These are phyloP conservation scores for Metschnikowia matae DNA, from an alignment of 805 yeast species.

Conservation along the genomic window DNA sequence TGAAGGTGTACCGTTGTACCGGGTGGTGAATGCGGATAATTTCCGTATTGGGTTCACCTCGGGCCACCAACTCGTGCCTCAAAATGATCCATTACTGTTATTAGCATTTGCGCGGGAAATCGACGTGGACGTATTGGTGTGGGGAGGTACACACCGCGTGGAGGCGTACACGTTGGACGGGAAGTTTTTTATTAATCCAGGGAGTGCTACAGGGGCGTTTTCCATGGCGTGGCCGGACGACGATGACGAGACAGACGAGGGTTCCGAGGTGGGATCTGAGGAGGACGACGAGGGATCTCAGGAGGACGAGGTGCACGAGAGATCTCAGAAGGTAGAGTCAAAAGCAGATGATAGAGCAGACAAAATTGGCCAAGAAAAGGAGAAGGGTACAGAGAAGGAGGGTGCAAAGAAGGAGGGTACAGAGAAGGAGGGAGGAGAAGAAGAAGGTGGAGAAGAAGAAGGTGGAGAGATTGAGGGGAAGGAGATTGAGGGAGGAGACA, in stretches of 20 bases:
- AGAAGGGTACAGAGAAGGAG: background rate
- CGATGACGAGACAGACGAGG: conserved; percentile 16
- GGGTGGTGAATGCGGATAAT: conserved; percentile 63
- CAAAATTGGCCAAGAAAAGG: background rate
- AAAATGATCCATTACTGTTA: conserved; percentile 80
- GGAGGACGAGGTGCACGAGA: too few species aligned
- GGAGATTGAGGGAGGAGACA: background rate
- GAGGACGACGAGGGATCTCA: conserved; percentile 28
- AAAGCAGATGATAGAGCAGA: background rate
- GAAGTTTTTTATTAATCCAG: conserved; percentile 92
- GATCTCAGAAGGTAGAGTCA: conserved; percentile 24
- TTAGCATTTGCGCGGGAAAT: conserved; percentile 80
- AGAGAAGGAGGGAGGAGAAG: background rate
- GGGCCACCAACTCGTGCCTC: conserved; percentile 81
- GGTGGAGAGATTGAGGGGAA: too few species aligned
- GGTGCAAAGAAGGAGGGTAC: background rate
- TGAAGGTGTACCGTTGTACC: conserved; percentile 50
- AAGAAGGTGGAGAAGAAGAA: background rate
- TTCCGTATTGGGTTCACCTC: conserved; percentile 80
- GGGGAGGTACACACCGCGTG: conserved; percentile 91
- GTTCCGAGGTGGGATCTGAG: too few species aligned
- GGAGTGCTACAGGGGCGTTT: conserved; percentile 92
- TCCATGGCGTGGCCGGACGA: conserved; percentile 57
- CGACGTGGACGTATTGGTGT: conserved; percentile 84
- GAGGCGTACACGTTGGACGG: conserved; percentile 93